Conservation (phyloP, 164 flowering plant genomes). For the Malania oleifera region DNA sequence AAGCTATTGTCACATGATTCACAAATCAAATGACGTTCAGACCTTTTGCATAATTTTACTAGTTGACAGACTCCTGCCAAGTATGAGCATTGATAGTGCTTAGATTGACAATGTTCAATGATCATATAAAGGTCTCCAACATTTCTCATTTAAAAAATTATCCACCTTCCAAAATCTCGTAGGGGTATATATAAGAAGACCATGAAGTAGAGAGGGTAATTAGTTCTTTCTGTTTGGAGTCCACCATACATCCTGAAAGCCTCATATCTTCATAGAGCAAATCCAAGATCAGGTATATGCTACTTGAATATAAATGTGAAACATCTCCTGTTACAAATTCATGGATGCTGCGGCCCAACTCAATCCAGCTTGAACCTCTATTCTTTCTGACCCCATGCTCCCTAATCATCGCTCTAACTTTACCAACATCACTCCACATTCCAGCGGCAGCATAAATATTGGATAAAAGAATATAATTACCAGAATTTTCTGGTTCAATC, state of each 20-base stretch:
- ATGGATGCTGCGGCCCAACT: slow-evolving; percentile 28
- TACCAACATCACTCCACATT: slow-evolving; percentile 33
- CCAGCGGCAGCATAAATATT: slow-evolving; percentile 33
- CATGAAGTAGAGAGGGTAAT: neutral
- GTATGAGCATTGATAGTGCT: neutral
- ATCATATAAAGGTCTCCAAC: neutral
- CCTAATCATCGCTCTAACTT: slow-evolving; percentile 36
- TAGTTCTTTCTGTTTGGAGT: slow-evolving; percentile 9
- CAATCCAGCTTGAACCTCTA: slow-evolving; percentile 43
- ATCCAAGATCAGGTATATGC: slow-evolving; percentile 22
- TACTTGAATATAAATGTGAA: slow-evolving; percentile 23
- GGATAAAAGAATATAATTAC: slow-evolving; percentile 34
- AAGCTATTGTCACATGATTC: slow-evolving; percentile 1
- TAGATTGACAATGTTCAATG: neutral
- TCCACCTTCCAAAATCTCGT: slow-evolving; percentile 10
- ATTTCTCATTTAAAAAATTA: slow-evolving; percentile 3
- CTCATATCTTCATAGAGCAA: slow-evolving; percentile 29
- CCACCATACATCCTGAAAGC: slow-evolving; percentile 12
- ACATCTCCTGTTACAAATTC: slow-evolving; percentile 43
- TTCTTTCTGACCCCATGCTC: slow-evolving; percentile 28
- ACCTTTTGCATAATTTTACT: neutral
- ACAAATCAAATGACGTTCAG: neutral
- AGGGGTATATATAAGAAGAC: slow-evolving; percentile 1
- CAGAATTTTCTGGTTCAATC: slow-evolving; percentile 43
- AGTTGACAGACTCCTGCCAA: neutral